Conservation (phyloP, 441 rosid species). For the Arabidopsis hybrid region DNA sequence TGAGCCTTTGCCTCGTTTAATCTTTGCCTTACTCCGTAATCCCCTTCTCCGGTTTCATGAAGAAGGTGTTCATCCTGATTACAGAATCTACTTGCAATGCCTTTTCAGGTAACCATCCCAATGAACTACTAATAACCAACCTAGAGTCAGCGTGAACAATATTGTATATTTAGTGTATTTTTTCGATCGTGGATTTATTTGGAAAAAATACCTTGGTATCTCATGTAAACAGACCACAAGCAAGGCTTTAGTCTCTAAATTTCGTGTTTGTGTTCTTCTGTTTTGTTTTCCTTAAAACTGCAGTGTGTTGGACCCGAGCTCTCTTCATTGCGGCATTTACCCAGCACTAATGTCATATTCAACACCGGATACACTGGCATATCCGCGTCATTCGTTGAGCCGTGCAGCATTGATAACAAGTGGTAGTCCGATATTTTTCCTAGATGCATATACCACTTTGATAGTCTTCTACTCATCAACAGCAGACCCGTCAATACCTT, state of each 20-base stretch:
- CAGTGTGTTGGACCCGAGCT: constrained; percentile 90
- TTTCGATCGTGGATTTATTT: too few species aligned
- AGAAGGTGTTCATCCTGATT: constrained; percentile 99
- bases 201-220: too few species aligned
- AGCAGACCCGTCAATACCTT: constrained; percentile 84
- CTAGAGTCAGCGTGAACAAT: background rate
- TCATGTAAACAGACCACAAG: background rate
- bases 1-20: constrained; percentile 81
- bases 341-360: constrained; percentile 81
- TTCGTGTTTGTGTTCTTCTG: background rate
- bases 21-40: constrained; percentile 93
- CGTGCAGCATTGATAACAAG: constrained; percentile 92
- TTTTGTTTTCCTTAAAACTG: constrained; percentile 15
- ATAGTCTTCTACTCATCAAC: constrained; percentile 92
- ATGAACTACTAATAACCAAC: background rate
- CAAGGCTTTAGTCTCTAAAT: background rate
- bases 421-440: constrained; percentile 96
- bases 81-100: constrained; percentile 91
- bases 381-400: constrained; percentile 93
- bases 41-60: constrained; percentile 95
- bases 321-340: constrained; percentile 89
- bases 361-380: constrained; percentile 84
- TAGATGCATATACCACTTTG: constrained; percentile 88
- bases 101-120: constrained; percentile 81
- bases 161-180: too few species aligned